Conservation (phyloP, 1,284 basidiomycete species). For the Gomphus sp. region DNA sequence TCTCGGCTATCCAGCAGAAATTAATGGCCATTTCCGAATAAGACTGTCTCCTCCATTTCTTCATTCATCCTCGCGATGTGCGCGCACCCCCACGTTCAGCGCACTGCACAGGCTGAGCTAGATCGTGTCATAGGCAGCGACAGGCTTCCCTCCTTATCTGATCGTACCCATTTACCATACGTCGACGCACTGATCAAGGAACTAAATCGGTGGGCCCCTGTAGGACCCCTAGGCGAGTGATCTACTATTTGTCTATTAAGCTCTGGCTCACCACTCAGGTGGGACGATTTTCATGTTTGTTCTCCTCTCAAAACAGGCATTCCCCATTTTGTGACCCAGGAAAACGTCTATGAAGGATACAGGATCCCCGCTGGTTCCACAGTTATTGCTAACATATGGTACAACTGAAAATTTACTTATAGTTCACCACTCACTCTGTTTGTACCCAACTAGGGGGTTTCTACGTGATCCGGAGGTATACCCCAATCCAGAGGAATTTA, state of each 20-base stretch:
- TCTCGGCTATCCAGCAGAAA: not conserved
- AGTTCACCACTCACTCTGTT: too few relatives aligned
- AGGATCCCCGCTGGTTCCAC: too few relatives aligned
- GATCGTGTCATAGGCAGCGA: constrained; percentile 15
- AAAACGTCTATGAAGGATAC: too few relatives aligned
- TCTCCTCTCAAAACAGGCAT: too few relatives aligned
- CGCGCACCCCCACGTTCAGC: constrained; percentile 15
- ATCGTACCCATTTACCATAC: constrained; percentile 14
- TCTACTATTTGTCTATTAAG: not conserved
- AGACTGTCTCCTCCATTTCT: constrained; percentile 11
- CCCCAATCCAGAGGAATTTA: too few relatives aligned
- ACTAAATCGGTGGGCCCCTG: constrained; percentile 4
- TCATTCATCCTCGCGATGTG: constrained; percentile 20
- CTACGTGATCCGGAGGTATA: too few relatives aligned
- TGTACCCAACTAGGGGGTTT: too few relatives aligned
- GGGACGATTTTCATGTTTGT: too few relatives aligned
- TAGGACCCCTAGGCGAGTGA: not conserved
- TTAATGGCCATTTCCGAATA: not conserved
- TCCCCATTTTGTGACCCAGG: too few relatives aligned
- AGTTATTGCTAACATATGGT: too few relatives aligned
- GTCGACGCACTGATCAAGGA: constrained; percentile 4
- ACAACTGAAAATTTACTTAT: too few relatives aligned
- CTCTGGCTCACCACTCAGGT: too few relatives aligned
- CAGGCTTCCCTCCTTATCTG: constrained; percentile 17
- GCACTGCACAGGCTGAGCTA: constrained; percentile 17